A percentile compares a stretch with the other conserved stretches of the same genome.
Evolutionary conservation across 1,284 basidiomycete genomes (phyloP).

Genomic region (Caloboletus firmus): DNA sequence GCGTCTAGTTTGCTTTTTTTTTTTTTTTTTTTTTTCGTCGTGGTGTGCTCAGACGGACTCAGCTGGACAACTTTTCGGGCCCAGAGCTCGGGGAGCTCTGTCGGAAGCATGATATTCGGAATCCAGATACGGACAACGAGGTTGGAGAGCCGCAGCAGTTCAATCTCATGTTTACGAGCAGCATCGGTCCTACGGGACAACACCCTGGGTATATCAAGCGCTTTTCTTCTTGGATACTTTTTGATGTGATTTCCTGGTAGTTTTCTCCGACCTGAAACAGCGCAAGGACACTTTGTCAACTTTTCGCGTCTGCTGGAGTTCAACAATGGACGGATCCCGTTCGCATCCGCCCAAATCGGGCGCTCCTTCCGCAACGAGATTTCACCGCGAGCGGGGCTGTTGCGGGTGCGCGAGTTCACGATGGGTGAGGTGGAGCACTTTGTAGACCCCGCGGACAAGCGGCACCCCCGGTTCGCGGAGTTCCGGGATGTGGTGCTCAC

Average conservation of each 20-base stretch:
- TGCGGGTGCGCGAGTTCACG: slow-evolving; percentile 98
- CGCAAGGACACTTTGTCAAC: slow-evolving; percentile 99
- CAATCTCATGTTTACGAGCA: slow-evolving; percentile 98
- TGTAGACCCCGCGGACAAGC: slow-evolving; percentile 94
- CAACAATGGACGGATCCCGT: slow-evolving; percentile 96
- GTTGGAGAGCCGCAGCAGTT: slow-evolving; percentile 93
- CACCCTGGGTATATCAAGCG: slow-evolving; percentile 83
- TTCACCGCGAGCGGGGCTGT: slow-evolving; percentile 91
- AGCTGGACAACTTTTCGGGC: slow-evolving; percentile 97
- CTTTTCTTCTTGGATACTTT: rapidly evolving
- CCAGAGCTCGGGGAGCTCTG: slow-evolving; percentile 88
- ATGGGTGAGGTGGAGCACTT: slow-evolving; percentile 99
- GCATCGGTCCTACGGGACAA: slow-evolving; percentile 97
- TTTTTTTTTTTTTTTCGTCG: too few relatives aligned
- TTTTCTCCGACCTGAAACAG: slow-evolving; percentile 96
- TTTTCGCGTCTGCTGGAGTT: slow-evolving; percentile 96
- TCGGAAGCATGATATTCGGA: slow-evolving; percentile 78
- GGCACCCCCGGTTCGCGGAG: slow-evolving; percentile 82
- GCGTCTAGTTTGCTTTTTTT: slow-evolving; percentile 32
- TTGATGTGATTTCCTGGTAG: slow-evolving; percentile 38
- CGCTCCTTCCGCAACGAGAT: slow-evolving; percentile 98
- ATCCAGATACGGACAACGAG: slow-evolving; percentile 92
- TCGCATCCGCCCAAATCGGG: slow-evolving; percentile 97
- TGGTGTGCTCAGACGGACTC: not conserved
- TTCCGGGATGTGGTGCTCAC: slow-evolving; percentile 75